phyloP scores from a whole-genome alignment of 805 yeast species.

The Yamadazyma scolyti region DNA sequence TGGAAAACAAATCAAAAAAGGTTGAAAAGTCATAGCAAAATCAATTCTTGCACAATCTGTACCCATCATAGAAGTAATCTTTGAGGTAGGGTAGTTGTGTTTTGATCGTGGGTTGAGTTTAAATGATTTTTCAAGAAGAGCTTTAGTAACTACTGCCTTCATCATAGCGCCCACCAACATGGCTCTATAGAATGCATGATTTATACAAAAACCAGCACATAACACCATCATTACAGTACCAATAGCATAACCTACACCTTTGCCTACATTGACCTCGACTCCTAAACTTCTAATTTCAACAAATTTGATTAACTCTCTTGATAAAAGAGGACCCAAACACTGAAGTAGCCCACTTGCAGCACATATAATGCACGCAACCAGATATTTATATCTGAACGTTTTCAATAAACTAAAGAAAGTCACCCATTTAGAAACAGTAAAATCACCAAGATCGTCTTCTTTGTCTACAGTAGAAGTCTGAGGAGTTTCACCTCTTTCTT shows the following conservation, averaged over 20 bases:
- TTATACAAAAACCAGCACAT: constrained; percentile 35
- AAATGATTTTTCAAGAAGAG: constrained; percentile 66
- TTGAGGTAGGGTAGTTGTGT: constrained; percentile 61
- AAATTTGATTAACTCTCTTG: constrained; percentile 32
- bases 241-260: constrained; percentile 40
- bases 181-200: constrained; percentile 62
- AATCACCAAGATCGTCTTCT: constrained; percentile 28
- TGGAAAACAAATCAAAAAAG: constrained; percentile 62
- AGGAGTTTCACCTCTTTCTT: constrained; percentile 22
- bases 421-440: constrained; percentile 20
- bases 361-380: constrained; percentile 24
- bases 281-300: constrained; percentile 28
- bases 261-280: constrained; percentile 20
- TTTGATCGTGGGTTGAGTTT: constrained; percentile 54
- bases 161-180: constrained; percentile 66
- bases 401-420: constrained; percentile 5
- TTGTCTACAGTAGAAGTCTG: constrained; percentile 15
- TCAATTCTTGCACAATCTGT: constrained; percentile 82
- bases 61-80: constrained; percentile 73
- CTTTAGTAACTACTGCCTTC: constrained; percentile 68
- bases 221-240: constrained; percentile 32
- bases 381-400: constrained; percentile 9
- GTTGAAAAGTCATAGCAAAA: constrained; percentile 67
- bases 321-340: constrained; percentile 32
- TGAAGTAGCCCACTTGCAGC: constrained; percentile 23